phyloP scores from a whole-genome alignment of 495 filamentous ascomycete genomes.

The Clavariopsis aquatica region DNA sequence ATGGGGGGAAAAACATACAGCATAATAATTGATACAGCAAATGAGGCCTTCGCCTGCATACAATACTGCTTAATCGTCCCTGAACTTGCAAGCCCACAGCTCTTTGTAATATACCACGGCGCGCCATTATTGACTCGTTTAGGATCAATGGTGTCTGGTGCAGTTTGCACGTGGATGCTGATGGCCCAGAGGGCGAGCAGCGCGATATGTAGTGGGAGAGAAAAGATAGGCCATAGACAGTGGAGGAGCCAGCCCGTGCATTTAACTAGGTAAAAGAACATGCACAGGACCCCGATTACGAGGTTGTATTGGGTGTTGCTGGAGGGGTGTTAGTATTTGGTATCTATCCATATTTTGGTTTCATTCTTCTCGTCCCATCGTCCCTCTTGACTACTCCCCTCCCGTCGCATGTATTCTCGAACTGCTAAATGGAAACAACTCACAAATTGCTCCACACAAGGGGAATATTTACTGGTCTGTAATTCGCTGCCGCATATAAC shows the following conservation, averaged over 20 bases:
- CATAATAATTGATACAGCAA: slow-evolving; percentile 69
- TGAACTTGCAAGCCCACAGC: slow-evolving; percentile 64
- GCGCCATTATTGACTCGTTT: slow-evolving; percentile 64
- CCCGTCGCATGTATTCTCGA: neutral
- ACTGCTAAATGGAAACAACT: neutral
- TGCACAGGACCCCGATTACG: slow-evolving; percentile 73
- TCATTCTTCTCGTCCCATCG: neutral
- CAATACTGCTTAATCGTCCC: slow-evolving; percentile 65
- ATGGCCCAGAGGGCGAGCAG: slow-evolving; percentile 66
- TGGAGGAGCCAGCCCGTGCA: slow-evolving; percentile 68
- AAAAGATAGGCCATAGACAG: slow-evolving; percentile 70
- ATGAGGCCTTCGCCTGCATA: slow-evolving; percentile 71
- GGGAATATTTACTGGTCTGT: slow-evolving; percentile 64
- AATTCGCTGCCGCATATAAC: slow-evolving; percentile 76
- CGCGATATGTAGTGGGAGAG: slow-evolving; percentile 57
- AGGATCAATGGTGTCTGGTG: slow-evolving; percentile 76
- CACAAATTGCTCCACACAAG: slow-evolving; percentile 84
- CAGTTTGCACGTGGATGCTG: slow-evolving; percentile 71
- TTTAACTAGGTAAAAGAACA: slow-evolving; percentile 67
- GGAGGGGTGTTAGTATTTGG: slow-evolving; percentile 34
- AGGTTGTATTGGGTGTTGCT: slow-evolving; percentile 82
- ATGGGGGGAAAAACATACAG: slow-evolving; percentile 58
- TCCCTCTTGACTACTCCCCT: neutral
- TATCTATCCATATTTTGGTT: neutral
- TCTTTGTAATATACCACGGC: slow-evolving; percentile 82